Evolutionary conservation across 371 early-diverging fungal genomes (phyloP), one percentile per base, ranked within the genome.

Genomic region (Apophysomyces variabilis): DNA sequence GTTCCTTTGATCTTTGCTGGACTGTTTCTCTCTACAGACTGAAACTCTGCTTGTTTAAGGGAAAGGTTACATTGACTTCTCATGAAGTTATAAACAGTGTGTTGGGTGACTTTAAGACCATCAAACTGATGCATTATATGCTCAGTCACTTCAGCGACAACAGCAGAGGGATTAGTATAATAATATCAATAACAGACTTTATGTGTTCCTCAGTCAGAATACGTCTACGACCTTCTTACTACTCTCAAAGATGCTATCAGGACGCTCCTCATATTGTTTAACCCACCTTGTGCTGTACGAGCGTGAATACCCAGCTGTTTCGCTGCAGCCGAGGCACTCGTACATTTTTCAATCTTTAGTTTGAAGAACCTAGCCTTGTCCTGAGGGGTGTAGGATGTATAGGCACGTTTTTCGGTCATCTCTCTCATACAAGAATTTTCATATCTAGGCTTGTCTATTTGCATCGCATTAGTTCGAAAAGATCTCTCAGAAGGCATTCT

Each of bases 251-350:
- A 66, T 66, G 66, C 66, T 66, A 11, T 66, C 66, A 60, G 66
- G 66, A 41, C 57, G 38, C 62, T 45, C 65, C 43, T 69, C 46
- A 61, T 61, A 65, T 60, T 45, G 60, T 62, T 69, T 60, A 54
- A 47, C 69, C 65, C 65, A 65, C 47, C 60, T 64, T 69, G 61
- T 7, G 60, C 60, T 60, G 69, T 38, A 57, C 69, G 69, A 58
- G 65, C 58, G 56, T 69, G 68, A 21, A 21, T 21, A 21, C 21
- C 21, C 21, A 21, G 21, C 21, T 21, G 21, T 63, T 46, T 68
- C 61, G 58, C 65, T 21, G 65, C 65, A 61, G 62, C 65, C 18
- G 61, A 69, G 38, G 65, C 69, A 59, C 59, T 65, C 58, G 45
- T 57, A 44, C 45, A 57, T 44, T 57, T 62, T 38, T 67, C 67